Percentiles rank a stretch among this genome's conserved stretches.
phyloP scores from a whole-genome alignment of 495 filamentous ascomycete species.

The Bathelium albidoporum region DNA sequence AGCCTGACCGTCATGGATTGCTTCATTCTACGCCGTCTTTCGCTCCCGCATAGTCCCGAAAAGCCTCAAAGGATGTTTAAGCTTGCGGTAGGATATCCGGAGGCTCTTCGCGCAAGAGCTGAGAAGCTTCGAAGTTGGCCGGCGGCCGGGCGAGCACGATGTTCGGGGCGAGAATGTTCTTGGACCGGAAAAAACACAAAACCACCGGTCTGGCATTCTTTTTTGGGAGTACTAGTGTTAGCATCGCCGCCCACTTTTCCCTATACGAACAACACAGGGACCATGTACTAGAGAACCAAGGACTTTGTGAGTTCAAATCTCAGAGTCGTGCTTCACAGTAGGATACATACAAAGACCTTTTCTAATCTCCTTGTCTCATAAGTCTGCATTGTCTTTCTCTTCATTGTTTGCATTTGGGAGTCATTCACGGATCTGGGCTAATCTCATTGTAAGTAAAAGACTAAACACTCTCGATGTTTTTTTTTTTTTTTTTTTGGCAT shows the following conservation, averaged over 20 bases:
- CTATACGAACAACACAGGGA: neutral
- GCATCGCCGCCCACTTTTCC: neutral
- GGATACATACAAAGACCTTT: neutral
- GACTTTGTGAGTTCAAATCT: neutral
- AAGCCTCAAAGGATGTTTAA: too few species aligned
- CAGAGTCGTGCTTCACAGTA: neutral
- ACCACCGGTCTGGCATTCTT: neutral
- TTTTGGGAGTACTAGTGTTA: neutral
- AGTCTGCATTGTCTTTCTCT: neutral
- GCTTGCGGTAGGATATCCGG: neutral
- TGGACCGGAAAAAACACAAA: too few species aligned
- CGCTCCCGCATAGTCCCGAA: neutral
- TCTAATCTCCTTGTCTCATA: neutral
- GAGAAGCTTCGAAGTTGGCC: neutral
- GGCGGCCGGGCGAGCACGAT: neutral
- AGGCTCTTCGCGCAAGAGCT: too few species aligned
- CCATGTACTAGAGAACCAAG: neutral
- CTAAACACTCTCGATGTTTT: neutral
- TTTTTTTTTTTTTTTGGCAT: neutral
- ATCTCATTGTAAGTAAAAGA: neutral
- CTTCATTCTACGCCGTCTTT: neutral
- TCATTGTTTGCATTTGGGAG: neutral
- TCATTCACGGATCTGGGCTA: neutral
- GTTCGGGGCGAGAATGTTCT: too few species aligned
- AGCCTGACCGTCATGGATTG: neutral